Conservation (phyloP, 495 filamentous ascomycete genomes). For the Podospora comata region DNA sequence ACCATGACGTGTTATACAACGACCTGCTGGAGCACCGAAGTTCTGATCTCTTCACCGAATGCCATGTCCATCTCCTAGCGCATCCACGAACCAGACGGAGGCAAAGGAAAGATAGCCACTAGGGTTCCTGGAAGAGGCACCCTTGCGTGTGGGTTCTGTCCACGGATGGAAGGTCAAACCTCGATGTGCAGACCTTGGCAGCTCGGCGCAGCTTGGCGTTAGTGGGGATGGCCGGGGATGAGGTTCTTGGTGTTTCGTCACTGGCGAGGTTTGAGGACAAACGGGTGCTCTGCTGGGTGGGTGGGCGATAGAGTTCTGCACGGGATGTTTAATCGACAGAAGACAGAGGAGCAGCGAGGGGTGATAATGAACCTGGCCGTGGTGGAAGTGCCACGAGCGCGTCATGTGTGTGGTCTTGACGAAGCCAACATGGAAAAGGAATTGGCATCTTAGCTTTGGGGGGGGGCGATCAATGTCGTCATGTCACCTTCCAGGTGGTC, state of each 20-base stretch:
- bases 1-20: conserved; percentile 10
- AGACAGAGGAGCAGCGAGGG: no score
- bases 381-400: no score
- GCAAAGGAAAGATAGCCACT: conserved; percentile 8
- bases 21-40: neutral
- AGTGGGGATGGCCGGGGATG: neutral
- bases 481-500: no score
- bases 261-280: no score
- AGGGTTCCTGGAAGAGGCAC: neutral
- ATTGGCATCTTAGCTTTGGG: no score
- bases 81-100: neutral
- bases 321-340: no score
- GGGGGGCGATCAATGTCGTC: neutral
- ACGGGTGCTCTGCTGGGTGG: no score
- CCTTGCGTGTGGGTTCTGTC: conserved; percentile 7
- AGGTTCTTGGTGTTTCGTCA: neutral
- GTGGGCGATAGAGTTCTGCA: no score
- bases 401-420: no score
- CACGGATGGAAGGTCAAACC: conserved; percentile 17
- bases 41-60: conserved; percentile 11
- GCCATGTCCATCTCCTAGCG: neutral
- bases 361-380: no score
- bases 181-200: conserved; percentile 22
- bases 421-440: no score
- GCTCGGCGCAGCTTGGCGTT: conserved; percentile 20